phyloP scores from a whole-genome alignment of 139 green algal genomes.

The Coelastrella sp. region DNA sequence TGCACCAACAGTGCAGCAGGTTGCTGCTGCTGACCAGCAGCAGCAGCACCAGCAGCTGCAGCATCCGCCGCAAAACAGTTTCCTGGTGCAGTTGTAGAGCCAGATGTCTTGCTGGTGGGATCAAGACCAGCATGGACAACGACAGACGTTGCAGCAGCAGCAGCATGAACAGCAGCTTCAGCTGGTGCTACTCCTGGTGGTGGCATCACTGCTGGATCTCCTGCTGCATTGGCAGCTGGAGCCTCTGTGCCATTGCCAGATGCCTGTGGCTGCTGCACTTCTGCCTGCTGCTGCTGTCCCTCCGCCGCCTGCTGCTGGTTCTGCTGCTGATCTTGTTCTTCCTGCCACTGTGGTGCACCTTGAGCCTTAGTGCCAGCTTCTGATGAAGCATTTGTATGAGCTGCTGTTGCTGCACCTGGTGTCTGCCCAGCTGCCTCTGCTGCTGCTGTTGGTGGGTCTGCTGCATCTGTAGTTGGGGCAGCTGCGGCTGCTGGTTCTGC shows the following conservation, averaged over 20 bases:
- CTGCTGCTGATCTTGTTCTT: too few species aligned
- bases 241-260: background rate
- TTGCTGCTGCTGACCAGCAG: background rate
- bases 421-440: background rate
- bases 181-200: background rate
- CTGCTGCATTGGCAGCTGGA: background rate
- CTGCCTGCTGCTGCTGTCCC: background rate
- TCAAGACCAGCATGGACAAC: too few species aligned
- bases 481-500: background rate
- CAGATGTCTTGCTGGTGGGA: background rate
- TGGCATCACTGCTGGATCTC: background rate
- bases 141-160: background rate
- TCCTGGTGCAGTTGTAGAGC: background rate
- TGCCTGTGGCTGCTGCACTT: background rate
- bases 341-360: too few species aligned
- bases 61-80: background rate
- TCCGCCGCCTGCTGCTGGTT: background rate
- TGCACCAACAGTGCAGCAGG: background rate
- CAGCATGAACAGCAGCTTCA: background rate
- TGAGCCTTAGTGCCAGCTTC: too few species aligned
- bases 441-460: background rate
- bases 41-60: background rate
- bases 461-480: background rate
- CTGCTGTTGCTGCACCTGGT: constrained; percentile 6
- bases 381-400: background rate